Percentiles rank a stretch among this genome's conserved stretches.
phyloP scores from a whole-genome alignment of 2,329 filamentous ascomycete species.

The Penicillium sp. region DNA sequence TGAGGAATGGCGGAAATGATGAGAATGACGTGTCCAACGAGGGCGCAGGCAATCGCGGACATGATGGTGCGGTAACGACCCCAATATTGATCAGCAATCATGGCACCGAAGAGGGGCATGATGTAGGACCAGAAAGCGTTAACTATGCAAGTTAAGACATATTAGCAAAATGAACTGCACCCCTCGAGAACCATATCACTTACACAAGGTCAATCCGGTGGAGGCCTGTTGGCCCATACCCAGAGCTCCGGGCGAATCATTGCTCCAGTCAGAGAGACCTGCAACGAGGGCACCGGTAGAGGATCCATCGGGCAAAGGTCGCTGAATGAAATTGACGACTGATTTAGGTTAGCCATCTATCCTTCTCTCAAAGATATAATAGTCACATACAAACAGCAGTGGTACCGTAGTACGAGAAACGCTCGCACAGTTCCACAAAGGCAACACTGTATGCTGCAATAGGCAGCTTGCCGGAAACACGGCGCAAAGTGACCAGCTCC shows the following conservation, averaged over 20 bases:
- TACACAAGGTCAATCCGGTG: slow-evolving; percentile 50
- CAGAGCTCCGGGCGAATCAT: slow-evolving; percentile 50
- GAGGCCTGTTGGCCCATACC: slow-evolving; percentile 59
- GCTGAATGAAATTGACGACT: slow-evolving; percentile 63
- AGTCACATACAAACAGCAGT: slow-evolving; percentile 59
- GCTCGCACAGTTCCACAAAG: slow-evolving; percentile 72
- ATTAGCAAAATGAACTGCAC: background rate
- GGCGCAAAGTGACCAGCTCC: slow-evolving; percentile 35
- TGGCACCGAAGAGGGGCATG: slow-evolving; percentile 58
- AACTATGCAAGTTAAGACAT: slow-evolving; percentile 30
- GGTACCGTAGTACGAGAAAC: slow-evolving; percentile 75
- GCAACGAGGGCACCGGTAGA: slow-evolving; percentile 47
- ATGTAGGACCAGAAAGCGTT: slow-evolving; percentile 63
- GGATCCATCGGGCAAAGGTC: slow-evolving; percentile 54
- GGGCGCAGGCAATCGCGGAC: slow-evolving; percentile 62
- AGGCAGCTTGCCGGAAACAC: slow-evolving; percentile 50
- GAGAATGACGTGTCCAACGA: slow-evolving; percentile 65
- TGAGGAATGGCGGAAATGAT: slow-evolving; percentile 63
- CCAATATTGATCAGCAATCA: slow-evolving; percentile 65
- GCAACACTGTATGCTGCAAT: slow-evolving; percentile 67
- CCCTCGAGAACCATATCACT: slow-evolving; percentile 10
- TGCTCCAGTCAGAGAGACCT: slow-evolving; percentile 17
- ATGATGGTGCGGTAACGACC: slow-evolving; percentile 70
- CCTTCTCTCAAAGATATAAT: background rate
- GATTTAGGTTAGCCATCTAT: slow-evolving; percentile 10